Evolutionary conservation across 1,284 basidiomycete genomes (phyloP).

Genomic region (Tilletia indica): DNA sequence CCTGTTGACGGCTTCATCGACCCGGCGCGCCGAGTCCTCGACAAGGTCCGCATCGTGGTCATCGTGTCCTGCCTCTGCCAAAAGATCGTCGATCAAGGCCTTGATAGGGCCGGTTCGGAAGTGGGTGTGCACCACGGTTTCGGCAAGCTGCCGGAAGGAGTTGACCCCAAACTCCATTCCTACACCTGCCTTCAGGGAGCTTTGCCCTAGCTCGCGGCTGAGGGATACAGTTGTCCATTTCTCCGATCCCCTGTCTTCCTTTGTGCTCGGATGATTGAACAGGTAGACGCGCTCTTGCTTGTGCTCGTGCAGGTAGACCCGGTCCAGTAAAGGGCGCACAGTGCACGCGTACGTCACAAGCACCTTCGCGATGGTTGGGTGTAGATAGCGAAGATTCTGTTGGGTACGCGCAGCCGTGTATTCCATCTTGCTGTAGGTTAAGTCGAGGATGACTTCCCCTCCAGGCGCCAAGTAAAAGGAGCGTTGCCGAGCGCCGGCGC

Average conservation of each 20-base stretch:
- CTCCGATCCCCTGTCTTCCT: neutral
- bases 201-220: neutral
- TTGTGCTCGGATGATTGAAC: neutral
- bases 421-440: neutral
- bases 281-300: neutral
- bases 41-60: too few species aligned
- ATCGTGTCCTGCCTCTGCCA: too few species aligned
- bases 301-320: neutral
- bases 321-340: neutral
- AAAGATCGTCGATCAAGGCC: too few species aligned
- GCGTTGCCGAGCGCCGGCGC: too few species aligned
- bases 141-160: neutral
- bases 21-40: too few species aligned
- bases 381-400: neutral
- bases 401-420: too few species aligned
- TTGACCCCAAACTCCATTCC: neutral
- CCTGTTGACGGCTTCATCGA: too few species aligned
- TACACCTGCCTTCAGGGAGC: neutral
- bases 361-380: neutral
- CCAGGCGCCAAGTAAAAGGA: neutral
- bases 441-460: neutral
- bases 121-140: neutral
- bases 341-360: neutral
- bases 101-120: too few species aligned
- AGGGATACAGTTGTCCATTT: neutral